These are phyloP conservation scores for Earliella scabrosa DNA, from an alignment of 1,284 basidiomycete species.

Conservation along the genomic window DNA sequence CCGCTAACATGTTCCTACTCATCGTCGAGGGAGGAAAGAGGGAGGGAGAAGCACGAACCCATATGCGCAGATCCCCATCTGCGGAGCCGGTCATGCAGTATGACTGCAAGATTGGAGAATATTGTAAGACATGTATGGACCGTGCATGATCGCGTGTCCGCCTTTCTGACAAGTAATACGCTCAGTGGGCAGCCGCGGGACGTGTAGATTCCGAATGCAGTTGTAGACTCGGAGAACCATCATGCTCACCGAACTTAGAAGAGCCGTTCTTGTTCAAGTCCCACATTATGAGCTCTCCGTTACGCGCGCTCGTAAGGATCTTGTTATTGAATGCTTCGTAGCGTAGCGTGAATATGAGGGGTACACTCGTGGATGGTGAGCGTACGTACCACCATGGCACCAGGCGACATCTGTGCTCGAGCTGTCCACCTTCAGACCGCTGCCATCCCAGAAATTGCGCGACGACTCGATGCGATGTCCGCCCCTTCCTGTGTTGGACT, in stretches of 20 bases:
- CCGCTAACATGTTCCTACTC: neutral
- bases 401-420: constrained; percentile 82
- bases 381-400: constrained; percentile 72
- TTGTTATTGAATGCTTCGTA: constrained; percentile 73
- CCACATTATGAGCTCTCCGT: constrained; percentile 87
- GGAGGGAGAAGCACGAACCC: constrained; percentile 54
- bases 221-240: too few species aligned
- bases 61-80: constrained; percentile 82
- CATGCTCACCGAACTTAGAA: constrained; percentile 68
- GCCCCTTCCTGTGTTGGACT: constrained; percentile 55
- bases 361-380: neutral
- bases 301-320: constrained; percentile 81
- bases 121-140: constrained; percentile 75
- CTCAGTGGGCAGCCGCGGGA: too few species aligned
- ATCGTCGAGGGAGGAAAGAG: neutral
- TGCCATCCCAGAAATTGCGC: constrained; percentile 74
- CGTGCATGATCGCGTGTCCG: constrained; percentile 76
- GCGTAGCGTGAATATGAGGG: neutral
- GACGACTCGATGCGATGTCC: constrained; percentile 69
- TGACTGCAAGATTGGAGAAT: constrained; percentile 62
- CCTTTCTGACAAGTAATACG: constrained; percentile 50
- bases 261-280: constrained; percentile 73
- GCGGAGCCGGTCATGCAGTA: constrained; percentile 84
- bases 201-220: too few species aligned
- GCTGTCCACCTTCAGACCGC: constrained; percentile 75